Evolutionary conservation across 495 filamentous ascomycete species (phyloP).

Genomic region (Annulohypoxylon stygium): DNA sequence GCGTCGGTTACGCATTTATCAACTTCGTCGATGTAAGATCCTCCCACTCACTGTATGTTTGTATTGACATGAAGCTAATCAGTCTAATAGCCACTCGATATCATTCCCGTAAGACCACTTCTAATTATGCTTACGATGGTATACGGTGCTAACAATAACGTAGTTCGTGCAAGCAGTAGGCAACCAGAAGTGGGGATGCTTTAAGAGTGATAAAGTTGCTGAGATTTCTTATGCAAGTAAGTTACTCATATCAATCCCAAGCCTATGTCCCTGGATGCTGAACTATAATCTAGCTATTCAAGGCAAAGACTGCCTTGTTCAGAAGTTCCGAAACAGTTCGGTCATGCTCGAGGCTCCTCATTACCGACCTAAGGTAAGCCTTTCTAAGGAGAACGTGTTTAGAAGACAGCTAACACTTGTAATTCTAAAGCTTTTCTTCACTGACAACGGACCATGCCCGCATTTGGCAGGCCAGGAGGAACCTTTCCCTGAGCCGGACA

Average conservation of each 20-base stretch:
- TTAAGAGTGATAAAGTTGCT: constrained; percentile 85
- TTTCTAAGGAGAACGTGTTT: neutral
- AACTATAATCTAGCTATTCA: constrained; percentile 75
- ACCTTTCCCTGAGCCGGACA: constrained; percentile 81
- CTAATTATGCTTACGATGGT: neutral
- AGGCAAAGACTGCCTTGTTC: constrained; percentile 87
- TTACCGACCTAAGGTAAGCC: constrained; percentile 83
- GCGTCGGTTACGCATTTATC: constrained; percentile 98
- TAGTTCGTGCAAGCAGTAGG: constrained; percentile 81
- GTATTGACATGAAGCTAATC: constrained; percentile 48
- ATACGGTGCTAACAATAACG: constrained; percentile 51
- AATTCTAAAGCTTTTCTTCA: constrained; percentile 63
- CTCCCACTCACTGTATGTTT: neutral
- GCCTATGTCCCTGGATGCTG: constrained; percentile 18
- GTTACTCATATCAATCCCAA: constrained; percentile 50
- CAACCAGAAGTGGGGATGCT: constrained; percentile 84
- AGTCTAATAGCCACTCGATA: constrained; percentile 71
- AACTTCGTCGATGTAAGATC: constrained; percentile 85
- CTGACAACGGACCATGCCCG: constrained; percentile 56
- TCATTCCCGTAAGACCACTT: constrained; percentile 71
- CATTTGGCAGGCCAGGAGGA: constrained; percentile 70
- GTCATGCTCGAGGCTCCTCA: constrained; percentile 88
- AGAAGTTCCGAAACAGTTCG: constrained; percentile 96
- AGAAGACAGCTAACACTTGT: constrained; percentile 32
- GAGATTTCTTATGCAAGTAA: constrained; percentile 94